These are phyloP conservation scores for Leishmania gerbilli DNA, from an alignment of 208 protist genomes.

Conservation along the genomic window DNA sequence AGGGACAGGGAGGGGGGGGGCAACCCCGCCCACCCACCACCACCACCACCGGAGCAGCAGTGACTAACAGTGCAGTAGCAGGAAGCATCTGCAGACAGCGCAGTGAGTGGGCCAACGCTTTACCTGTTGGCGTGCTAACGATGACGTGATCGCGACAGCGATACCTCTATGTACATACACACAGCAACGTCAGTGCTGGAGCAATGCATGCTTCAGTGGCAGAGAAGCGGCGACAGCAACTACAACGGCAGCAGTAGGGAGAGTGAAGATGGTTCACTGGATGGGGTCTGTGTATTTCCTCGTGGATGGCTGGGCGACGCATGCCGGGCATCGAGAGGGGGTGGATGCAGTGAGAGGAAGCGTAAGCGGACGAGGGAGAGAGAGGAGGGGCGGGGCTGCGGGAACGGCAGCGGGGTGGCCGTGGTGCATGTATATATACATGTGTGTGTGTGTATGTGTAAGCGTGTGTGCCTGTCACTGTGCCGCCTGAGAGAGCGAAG, in stretches of 20 bases:
- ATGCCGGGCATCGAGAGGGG: background rate
- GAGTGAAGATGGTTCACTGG: background rate
- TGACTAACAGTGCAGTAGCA: background rate
- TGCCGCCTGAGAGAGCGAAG: background rate
- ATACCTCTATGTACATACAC: background rate
- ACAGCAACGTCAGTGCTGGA: background rate
- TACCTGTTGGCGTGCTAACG: background rate
- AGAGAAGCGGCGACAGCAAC: conserved; percentile 1
- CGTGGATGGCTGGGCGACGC: background rate
- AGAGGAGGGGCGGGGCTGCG: background rate
- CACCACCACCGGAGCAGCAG: background rate
- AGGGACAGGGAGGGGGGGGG: background rate
- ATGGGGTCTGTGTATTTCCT: background rate
- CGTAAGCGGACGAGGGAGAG: background rate
- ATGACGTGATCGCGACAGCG: background rate
- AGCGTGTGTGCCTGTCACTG: background rate
- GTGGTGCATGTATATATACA: background rate
- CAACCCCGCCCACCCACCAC: background rate
- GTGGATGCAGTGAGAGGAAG: background rate
- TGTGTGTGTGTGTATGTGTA: background rate
- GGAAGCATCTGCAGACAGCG: background rate
- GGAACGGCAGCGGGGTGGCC: background rate
- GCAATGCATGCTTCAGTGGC: background rate
- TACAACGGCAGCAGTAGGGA: background rate
- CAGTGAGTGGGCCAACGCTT: background rate